Base-by-base conservation (phyloP, 805 yeast species). In the Ogataea wickerhamii region DNA sequence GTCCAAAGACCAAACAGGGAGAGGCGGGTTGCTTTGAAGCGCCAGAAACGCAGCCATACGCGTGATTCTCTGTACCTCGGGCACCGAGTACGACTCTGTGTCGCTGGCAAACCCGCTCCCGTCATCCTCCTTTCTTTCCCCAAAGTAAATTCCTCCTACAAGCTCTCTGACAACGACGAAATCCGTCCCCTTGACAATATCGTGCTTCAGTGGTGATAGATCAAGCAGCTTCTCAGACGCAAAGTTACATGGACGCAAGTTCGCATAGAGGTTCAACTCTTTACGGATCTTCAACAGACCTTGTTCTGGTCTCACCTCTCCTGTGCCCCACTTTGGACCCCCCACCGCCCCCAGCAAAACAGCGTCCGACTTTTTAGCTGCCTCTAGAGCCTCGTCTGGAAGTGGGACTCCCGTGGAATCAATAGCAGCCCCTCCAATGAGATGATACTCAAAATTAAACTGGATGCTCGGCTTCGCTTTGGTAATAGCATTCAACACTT, bases 241-340 rank as follows among this genome's bases (percentile, higher is more conserved):
- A 68, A 93, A 93, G 67, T 82, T 85, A 67, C 98, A 91, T 33
- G 98, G 98, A 64, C 98, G 83, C 65, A 93, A 76, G 66, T 93
- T 93, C 42, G 98, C 98, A 63, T 93, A 93, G 51, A 93, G 71
- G 62, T 83, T 85, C 60, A 93, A 76, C 63, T 88, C 98, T 65
- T 93, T 93, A 67, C 98, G 80, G 63, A 93, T 91, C 69, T 89
- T 77, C 49, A 93, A 74, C 51, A 93, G 74, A 43, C 98, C 98
- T 67, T 87, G 98, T 64, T 93, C 98, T 36, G 98, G 98, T 69
- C 98, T 81, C 32, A 91, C 98, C 10, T 74, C 58, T 35, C 97
- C 97, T 19, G 97, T 86, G 25, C 98, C 98, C 98, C 98, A 93
- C 68, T 93, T 93, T 45, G 98, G 98, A 23, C 98, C 98, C 47